These are phyloP conservation scores for Marasmius fiardii DNA, from an alignment of 1,284 basidiomycete genomes.

Conservation along the genomic window DNA sequence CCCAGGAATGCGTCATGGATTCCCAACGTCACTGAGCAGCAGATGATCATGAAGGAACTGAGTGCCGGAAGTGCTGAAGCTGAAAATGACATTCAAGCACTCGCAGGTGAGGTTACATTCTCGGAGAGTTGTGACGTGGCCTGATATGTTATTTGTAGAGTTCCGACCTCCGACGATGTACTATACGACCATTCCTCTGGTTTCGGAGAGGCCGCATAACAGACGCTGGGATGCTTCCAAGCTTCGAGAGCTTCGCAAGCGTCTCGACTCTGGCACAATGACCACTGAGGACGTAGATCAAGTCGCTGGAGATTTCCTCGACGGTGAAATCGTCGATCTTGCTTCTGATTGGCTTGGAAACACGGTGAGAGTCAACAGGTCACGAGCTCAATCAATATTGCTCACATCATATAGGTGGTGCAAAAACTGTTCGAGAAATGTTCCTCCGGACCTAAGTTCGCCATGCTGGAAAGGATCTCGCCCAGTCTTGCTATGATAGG, in stretches of 20 bases:
- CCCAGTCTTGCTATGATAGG: slow-evolving; percentile 97
- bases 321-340: slow-evolving; percentile 89
- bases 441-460: slow-evolving; percentile 72
- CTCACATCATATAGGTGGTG: slow-evolving; percentile 58
- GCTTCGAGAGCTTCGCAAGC: slow-evolving; percentile 91
- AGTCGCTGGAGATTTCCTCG: slow-evolving; percentile 86
- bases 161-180: slow-evolving; percentile 89
- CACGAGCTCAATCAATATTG: not conserved
- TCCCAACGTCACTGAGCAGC: slow-evolving; percentile 81
- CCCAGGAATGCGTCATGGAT: slow-evolving; percentile 60
- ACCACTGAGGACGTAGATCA: slow-evolving; percentile 87
- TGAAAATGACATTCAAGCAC: slow-evolving; percentile 78
- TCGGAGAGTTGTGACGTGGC: slow-evolving; percentile 8
- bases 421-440: slow-evolving; percentile 96
- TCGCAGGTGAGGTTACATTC: slow-evolving; percentile 62
- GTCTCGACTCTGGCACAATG: slow-evolving; percentile 81
- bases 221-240: slow-evolving; percentile 93
- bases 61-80: slow-evolving; percentile 75
- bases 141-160: slow-evolving; percentile 38
- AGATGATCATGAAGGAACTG: slow-evolving; percentile 94
- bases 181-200: slow-evolving; percentile 88
- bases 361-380: slow-evolving; percentile 45
- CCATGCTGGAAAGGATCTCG: slow-evolving; percentile 91
- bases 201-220: slow-evolving; percentile 80
- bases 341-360: slow-evolving; percentile 99